Base-by-base conservation (phyloP, 1,284 basidiomycete species). In the Cryptococcus sp. region DNA sequence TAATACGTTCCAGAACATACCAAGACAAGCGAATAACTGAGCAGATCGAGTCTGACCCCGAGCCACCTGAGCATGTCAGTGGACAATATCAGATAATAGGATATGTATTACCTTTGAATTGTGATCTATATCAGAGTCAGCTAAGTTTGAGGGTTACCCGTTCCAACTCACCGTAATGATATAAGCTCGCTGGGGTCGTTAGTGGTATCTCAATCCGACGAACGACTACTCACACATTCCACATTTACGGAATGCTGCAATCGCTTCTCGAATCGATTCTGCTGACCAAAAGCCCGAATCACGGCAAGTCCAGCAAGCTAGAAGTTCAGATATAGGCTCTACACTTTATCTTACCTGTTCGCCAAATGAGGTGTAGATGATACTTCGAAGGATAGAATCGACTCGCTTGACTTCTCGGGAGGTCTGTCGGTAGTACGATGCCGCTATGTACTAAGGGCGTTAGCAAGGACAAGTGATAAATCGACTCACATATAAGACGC, bases 331-430 rank as follows among this genome's bases (percentile, higher is more conserved):
- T 23, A 23, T 23, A 23, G 23, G 1, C 23, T 52, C 50, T 1
- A 57, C 57, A 64, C 35, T 42, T 42, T n/a, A 32, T 52, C 57
- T 46, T 30, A 65, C 68, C 61, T 69, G 69, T 58, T 74, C 73
- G 3, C 65, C 68, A 42, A 74, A 72, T 1, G 60, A 62, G 33
- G 55, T 61, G 47, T 73, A 73, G 49, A 74, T 65, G 35, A 62
- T 61, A 5, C 64, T 67, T 50, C 72, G 60, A 10, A 61, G 55
- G 37, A 67, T 62, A 0, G 65, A 67, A 46, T 72, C 68, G n/a
- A 76, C 56, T 5, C 74, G 59, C 49, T 73, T 72, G 49, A 70
- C 53, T 51, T 76, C 72, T 5, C 72, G 58, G 2, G 66, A 68
- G 0, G 69, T 67, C 5, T 63, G 55, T 2, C 67, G 58, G 55